Evolutionary conservation across 352 stramenopile genomes (phyloP).

Genomic region (Globisporangium rhizosaccharum): DNA sequence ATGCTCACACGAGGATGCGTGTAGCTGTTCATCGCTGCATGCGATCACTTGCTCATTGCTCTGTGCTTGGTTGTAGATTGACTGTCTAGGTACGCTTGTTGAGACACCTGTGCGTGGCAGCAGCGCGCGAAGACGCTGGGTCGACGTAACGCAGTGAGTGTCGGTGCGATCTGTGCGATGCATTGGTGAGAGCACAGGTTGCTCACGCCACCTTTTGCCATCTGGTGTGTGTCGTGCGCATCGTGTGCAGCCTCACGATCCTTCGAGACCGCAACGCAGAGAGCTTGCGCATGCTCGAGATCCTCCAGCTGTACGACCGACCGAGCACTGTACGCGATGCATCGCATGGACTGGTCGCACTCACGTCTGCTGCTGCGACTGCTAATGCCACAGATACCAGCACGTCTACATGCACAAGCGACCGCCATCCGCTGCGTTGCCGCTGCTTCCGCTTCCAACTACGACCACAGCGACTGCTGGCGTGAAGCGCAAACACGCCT

Average conservation of each 20-base stretch:
- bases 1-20: neutral
- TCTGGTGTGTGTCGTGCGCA: no score
- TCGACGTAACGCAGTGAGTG: conserved; percentile 33
- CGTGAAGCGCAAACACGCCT: conserved; percentile 9
- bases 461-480: neutral
- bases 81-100: conserved; percentile 28
- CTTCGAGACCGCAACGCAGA: conserved; percentile 52
- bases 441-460: conserved; percentile 6
- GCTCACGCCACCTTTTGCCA: neutral
- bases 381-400: neutral
- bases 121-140: conserved; percentile 18
- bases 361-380: neutral
- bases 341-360: no score
- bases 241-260: conserved; percentile 25
- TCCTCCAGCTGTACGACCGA: conserved; percentile 41
- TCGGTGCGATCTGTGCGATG: neutral
- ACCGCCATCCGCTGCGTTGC: neutral
- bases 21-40: neutral
- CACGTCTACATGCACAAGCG: neutral
- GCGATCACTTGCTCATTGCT: neutral
- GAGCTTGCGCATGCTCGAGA: conserved; percentile 55
- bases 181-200: neutral
- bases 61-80: conserved; percentile 19
- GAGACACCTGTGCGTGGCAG: conserved; percentile 17
- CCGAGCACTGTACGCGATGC: neutral